Conservation (phyloP, 2,329 filamentous ascomycete species). For the Penicillium sp. region DNA sequence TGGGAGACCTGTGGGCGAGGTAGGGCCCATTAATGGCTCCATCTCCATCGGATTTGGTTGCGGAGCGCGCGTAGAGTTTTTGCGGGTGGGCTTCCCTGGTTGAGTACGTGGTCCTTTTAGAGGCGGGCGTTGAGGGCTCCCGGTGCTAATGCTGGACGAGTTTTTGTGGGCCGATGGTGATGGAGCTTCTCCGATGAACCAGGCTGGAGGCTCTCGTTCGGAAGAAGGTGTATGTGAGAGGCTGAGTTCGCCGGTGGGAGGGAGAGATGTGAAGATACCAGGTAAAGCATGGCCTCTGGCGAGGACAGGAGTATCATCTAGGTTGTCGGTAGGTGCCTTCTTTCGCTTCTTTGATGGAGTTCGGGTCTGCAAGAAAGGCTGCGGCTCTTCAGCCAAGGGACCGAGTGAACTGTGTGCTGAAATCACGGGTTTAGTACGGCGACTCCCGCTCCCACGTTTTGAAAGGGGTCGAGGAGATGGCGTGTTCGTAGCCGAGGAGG, state of each 20-base stretch:
- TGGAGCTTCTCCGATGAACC: constrained; percentile 26
- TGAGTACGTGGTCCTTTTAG: constrained; percentile 40
- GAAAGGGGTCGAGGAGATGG: constrained; percentile 17
- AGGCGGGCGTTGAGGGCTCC: constrained; percentile 35
- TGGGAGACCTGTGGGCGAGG: constrained; percentile 17
- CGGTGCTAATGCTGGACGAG: constrained; percentile 27
- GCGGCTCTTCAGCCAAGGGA: constrained; percentile 26
- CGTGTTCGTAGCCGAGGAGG: constrained; percentile 11
- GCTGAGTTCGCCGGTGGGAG: constrained; percentile 14
- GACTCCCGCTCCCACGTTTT: constrained; percentile 23
- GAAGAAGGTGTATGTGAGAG: constrained; percentile 36
- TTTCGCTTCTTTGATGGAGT: constrained; percentile 30
- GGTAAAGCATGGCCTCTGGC: constrained; percentile 28
- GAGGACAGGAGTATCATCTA: constrained; percentile 16
- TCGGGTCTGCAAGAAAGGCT: constrained; percentile 17
- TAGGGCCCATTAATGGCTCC: constrained; percentile 14
- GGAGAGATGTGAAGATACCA: constrained; percentile 30
- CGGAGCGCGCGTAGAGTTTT: constrained; percentile 20
- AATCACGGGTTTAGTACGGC: constrained; percentile 22
- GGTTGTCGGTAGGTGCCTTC: constrained; percentile 18
- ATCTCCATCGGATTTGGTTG: constrained; percentile 18
- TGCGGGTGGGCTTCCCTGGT: constrained; percentile 26
- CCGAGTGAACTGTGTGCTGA: constrained; percentile 19
- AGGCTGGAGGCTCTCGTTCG: constrained; percentile 28
- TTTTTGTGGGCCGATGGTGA: constrained; percentile 30